Evolutionary conservation across 768 basidiomycete genomes (phyloP).

Genomic region (Auriscalpium microsporum): DNA sequence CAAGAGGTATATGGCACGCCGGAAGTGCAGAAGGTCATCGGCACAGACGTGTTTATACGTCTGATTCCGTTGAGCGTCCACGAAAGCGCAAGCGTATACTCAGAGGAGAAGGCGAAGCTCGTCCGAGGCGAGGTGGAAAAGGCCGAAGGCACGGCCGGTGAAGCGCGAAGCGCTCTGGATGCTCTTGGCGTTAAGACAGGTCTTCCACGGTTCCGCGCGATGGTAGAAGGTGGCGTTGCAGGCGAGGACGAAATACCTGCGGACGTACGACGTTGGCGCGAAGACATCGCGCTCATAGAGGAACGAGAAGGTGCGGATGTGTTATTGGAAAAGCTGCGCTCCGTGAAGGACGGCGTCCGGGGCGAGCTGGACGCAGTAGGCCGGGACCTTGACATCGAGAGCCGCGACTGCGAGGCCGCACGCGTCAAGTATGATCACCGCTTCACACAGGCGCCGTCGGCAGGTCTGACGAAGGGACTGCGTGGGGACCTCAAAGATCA

Average conservation of each 20-base stretch:
- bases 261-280: slow-evolving; percentile 65
- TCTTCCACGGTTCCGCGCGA: slow-evolving; percentile 57
- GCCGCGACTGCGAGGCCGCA: slow-evolving; percentile 80
- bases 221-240: slow-evolving; percentile 55
- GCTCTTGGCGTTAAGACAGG: slow-evolving; percentile 72
- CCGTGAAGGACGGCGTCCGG: slow-evolving; percentile 49
- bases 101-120: slow-evolving; percentile 96
- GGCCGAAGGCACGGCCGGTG: slow-evolving; percentile 75
- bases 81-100: slow-evolving; percentile 93
- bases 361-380: slow-evolving; percentile 54
- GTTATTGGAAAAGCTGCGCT: slow-evolving; percentile 48
- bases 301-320: slow-evolving; percentile 59
- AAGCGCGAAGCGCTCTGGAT: slow-evolving; percentile 71
- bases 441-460: slow-evolving; percentile 83
- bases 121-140: slow-evolving; percentile 85
- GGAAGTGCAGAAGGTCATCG: slow-evolving; percentile 92
- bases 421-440: slow-evolving; percentile 79
- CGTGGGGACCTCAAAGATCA: slow-evolving; percentile 78
- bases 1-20: slow-evolving; percentile 89
- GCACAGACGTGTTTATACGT: slow-evolving; percentile 79
- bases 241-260: slow-evolving; percentile 61
- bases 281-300: slow-evolving; percentile 66
- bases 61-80: slow-evolving; percentile 91
- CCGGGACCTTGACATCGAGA: slow-evolving; percentile 72
- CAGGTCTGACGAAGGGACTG: slow-evolving; percentile 57